Evolutionary conservation across 1,284 basidiomycete species (phyloP), one percentile per base, ranked within the genome.

Genomic region (Grifola frondosa): DNA sequence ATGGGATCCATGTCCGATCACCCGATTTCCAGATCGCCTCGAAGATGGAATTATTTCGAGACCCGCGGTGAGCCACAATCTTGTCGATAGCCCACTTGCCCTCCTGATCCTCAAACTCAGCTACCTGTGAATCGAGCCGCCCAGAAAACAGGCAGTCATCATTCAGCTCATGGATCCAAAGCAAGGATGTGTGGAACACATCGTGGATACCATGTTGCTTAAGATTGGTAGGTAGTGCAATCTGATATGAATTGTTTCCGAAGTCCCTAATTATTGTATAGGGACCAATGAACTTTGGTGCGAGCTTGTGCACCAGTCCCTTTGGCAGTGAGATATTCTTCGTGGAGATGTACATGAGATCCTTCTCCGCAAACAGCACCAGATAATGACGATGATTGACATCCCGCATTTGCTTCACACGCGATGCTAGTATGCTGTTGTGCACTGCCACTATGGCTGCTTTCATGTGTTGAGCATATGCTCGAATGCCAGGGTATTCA

Each of bases 71-170:
- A 0, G 48, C 16, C 0, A 57, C 6, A 2, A 70, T 60, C 2
- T 50, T 26, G 4, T 66, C 53, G 0, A 69, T 57, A 2, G 52
- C 54, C 63, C 62, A 69, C 34, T 70, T 62, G 3, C 48, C 44
- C 6, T 30, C 32, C 9, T 24, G 15, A 5, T 46, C 44, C 2
- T 36, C 23, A 13, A 40, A 16, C 5, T 25, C 30, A 1, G 21
- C 3, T 6, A 40, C 15, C 19, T 40, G 30, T 2, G 25, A 4
- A 3, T 37, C 8, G 12, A 53, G 44, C 0, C 53, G 13, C 15
- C 12, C 8, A 7, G 37, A 30, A 15, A 39, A 39, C 7, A 20
- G 29, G 7, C 20, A 15, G 7, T 39, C 29, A 10, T 39, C 28
- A 23, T 31, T 39, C 12, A 30, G 29, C 16, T 23, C 10, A 21